Conservation (phyloP, 2,329 filamentous ascomycete species). For the Epichloe gansuensis region DNA sequence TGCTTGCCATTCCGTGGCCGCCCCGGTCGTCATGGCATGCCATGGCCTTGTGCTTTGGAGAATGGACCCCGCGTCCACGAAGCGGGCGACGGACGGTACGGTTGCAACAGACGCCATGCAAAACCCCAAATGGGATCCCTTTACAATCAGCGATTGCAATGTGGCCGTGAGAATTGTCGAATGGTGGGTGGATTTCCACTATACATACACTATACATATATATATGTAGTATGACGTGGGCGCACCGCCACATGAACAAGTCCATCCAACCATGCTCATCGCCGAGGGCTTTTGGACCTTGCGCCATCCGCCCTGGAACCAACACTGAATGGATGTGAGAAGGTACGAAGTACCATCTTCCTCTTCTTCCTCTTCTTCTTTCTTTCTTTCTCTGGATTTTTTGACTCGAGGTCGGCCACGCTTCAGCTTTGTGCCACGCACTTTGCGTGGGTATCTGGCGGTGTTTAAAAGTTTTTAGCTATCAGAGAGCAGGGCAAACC, state of each 20-base stretch:
- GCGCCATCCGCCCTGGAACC: not conserved
- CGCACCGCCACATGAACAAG: not conserved
- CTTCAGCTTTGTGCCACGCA: too few relatives aligned
- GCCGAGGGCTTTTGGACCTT: not conserved
- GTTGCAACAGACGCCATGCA: not conserved
- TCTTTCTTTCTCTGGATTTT: too few relatives aligned
- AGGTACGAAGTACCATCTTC: too few relatives aligned
- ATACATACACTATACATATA: not conserved
- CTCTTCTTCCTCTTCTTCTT: too few relatives aligned
- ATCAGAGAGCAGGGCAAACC: too few relatives aligned
- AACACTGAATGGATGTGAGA: too few relatives aligned
- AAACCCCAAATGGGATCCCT: not conserved
- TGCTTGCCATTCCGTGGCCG: not conserved
- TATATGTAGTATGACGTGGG: not conserved
- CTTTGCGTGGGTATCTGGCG: too few relatives aligned
- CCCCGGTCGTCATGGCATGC: not conserved
- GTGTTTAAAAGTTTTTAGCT: too few relatives aligned
- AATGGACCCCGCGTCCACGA: too few relatives aligned
- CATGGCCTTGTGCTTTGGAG: not conserved
- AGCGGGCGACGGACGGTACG: conserved; percentile 1
- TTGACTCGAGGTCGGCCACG: too few relatives aligned
- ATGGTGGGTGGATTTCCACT: not conserved
- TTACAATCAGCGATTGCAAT: not conserved
- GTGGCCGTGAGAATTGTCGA: not conserved
- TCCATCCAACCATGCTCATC: not conserved